A percentile compares a stretch with the other conserved stretches of the same genome.
These are phyloP conservation scores for Phenoliferia sp. DNA, from an alignment of 1,284 basidiomycete species.

Conservation along the genomic window DNA sequence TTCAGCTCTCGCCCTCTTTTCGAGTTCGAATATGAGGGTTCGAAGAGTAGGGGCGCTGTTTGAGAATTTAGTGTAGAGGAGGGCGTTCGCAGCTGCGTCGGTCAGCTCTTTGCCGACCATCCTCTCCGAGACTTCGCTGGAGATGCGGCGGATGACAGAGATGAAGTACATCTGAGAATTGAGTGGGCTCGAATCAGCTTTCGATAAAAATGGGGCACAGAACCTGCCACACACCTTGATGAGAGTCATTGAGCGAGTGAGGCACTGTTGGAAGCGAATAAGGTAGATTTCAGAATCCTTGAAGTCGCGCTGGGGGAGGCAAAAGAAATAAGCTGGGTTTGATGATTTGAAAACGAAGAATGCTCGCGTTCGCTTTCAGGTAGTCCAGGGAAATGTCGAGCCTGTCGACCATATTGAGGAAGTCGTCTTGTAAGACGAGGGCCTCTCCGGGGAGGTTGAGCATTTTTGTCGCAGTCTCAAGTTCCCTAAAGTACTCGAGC, in stretches of 20 bases:
- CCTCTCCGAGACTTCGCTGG: slow-evolving; percentile 63
- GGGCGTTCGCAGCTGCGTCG: slow-evolving; percentile 70
- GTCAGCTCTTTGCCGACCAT: slow-evolving; percentile 75
- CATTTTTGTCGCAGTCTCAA: slow-evolving; percentile 82
- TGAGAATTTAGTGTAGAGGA: slow-evolving; percentile 81
- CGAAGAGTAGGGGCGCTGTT: slow-evolving; percentile 59
- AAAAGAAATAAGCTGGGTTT: neutral
- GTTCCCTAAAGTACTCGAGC: slow-evolving; percentile 83
- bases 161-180: slow-evolving; percentile 91
- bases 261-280: slow-evolving; percentile 88
- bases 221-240: too few species aligned
- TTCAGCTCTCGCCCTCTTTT: slow-evolving; percentile 61
- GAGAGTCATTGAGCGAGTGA: slow-evolving; percentile 90
- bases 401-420: slow-evolving; percentile 86
- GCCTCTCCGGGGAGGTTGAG: slow-evolving; percentile 86
- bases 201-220: too few species aligned
- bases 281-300: slow-evolving; percentile 85
- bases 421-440: slow-evolving; percentile 79
- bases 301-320: slow-evolving; percentile 64
- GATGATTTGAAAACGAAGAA: neutral
- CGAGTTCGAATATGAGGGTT: slow-evolving; percentile 75
- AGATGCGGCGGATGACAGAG: slow-evolving; percentile 65
- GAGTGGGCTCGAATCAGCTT: too few species aligned
- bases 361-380: slow-evolving; percentile 70
- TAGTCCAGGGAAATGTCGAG: slow-evolving; percentile 88